Evolutionary conservation across 2,329 filamentous ascomycete species (phyloP).

Genomic region (Lecanoromycetidae sp.): DNA sequence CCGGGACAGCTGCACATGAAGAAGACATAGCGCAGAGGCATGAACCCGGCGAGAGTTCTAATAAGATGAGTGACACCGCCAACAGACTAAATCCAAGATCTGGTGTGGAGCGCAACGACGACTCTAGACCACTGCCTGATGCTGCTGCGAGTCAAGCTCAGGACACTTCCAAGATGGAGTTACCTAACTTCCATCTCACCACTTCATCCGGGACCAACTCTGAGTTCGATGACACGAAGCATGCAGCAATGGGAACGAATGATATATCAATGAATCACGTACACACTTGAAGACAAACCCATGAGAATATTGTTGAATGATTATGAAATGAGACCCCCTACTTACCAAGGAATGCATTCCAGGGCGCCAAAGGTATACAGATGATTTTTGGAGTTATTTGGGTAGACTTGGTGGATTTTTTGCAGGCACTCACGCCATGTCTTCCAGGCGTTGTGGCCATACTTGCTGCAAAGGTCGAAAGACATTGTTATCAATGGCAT

Average conservation of each 20-base stretch:
- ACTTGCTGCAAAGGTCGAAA: too few relatives aligned
- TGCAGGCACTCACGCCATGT: too few relatives aligned
- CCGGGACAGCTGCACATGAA: constrained; percentile 29
- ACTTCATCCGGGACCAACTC: constrained; percentile 7
- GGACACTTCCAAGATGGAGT: neutral
- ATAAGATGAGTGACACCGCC: neutral
- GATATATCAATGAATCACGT: neutral
- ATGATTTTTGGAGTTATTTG: neutral
- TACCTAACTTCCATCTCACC: constrained; percentile 8
- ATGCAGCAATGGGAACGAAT: neutral
- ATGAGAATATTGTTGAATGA: neutral
- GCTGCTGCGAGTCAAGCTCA: neutral
- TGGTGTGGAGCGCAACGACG: neutral
- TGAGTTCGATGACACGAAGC: constrained; percentile 7
- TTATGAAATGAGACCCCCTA: neutral
- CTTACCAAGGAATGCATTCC: too few relatives aligned
- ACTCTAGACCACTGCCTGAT: neutral
- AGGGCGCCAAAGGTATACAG: constrained; percentile 4
- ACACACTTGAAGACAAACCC: neutral
- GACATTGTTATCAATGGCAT: too few relatives aligned
- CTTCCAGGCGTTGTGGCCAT: too few relatives aligned
- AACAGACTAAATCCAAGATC: neutral
- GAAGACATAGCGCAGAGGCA: constrained; percentile 2
- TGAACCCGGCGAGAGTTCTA: constrained; percentile 1
- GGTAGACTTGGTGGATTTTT: too few relatives aligned